Percentiles rank a stretch among this genome's conserved stretches.
phyloP scores from a whole-genome alignment of 805 yeast species.

The fission yeast (Schizosaccharomyces pombe) region DNA sequence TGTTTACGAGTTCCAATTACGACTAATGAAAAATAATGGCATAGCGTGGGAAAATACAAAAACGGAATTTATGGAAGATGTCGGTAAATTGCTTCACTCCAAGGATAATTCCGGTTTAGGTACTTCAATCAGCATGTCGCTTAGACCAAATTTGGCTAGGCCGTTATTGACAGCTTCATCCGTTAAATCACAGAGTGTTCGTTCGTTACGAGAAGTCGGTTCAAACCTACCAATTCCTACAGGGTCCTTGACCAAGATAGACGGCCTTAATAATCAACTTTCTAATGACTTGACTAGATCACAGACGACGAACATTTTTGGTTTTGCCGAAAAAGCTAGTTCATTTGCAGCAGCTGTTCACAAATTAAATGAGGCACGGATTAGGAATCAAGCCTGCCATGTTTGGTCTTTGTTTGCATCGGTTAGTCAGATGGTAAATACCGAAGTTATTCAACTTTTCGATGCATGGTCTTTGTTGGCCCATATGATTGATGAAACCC shows the following conservation, averaged over 20 bases:
- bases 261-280: neutral
- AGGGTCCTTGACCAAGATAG: neutral
- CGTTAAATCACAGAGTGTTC: neutral
- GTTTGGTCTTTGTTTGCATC: neutral
- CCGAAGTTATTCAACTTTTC: neutral
- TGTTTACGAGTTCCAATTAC: constrained; percentile 60
- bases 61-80: neutral
- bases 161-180: neutral
- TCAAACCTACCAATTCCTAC: neutral
- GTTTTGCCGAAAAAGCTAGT: neutral
- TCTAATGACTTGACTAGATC: too few species aligned
- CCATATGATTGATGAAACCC: neutral
- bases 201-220: neutral
- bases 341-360: neutral
- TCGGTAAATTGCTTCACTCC: neutral
- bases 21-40: constrained; percentile 27
- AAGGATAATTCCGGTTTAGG: neutral
- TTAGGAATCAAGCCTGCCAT: neutral
- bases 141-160: neutral
- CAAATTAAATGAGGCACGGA: neutral
- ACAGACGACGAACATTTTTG: neutral
- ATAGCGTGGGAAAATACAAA: neutral
- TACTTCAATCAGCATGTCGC: neutral
- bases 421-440: neutral
- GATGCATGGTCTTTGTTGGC: neutral